Evolutionary conservation across 148 eudicot genomes (phyloP).

Genomic region (Chenopodium berlandieri): DNA sequence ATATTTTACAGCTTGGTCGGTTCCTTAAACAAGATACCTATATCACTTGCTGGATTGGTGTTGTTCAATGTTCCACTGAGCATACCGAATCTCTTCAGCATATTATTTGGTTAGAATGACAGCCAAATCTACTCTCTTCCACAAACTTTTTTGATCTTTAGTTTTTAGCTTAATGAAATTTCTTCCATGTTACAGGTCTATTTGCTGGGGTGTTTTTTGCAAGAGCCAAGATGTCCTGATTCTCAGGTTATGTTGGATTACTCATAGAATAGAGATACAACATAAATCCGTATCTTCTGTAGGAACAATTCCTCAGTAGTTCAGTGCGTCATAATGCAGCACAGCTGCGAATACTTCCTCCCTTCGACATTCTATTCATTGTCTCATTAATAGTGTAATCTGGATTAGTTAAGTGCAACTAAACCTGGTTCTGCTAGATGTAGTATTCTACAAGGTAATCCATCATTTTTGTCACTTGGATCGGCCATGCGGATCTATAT

Average conservation of each 20-base stretch:
- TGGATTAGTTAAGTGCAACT: neutral
- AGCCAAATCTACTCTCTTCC: neutral
- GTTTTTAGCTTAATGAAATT: conserved; percentile 8
- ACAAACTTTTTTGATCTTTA: neutral
- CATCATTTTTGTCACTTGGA: conserved; percentile 1
- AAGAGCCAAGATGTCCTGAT: conserved; percentile 66
- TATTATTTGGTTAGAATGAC: conserved; percentile 62
- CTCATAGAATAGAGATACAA: neutral
- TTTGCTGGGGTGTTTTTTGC: conserved; percentile 87
- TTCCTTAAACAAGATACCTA: conserved; percentile 77
- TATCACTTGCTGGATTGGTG: conserved; percentile 65
- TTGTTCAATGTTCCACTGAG: conserved; percentile 74
- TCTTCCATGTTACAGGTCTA: conserved; percentile 42
- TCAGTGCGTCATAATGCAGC: neutral
- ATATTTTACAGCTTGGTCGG: conserved; percentile 61
- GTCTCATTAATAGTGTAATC: neutral
- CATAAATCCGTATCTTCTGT: neutral
- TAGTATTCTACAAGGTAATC: conserved; percentile 10
- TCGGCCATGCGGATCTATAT: neutral
- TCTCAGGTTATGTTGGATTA: neutral
- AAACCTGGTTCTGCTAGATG: neutral
- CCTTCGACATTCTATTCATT: no score
- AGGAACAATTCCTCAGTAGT: neutral
- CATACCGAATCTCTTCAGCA: conserved; percentile 63
- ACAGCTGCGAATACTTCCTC: neutral